Base-by-base conservation (phyloP, 2,329 filamentous ascomycete genomes). In the Emergomyces pasteurianus region DNA sequence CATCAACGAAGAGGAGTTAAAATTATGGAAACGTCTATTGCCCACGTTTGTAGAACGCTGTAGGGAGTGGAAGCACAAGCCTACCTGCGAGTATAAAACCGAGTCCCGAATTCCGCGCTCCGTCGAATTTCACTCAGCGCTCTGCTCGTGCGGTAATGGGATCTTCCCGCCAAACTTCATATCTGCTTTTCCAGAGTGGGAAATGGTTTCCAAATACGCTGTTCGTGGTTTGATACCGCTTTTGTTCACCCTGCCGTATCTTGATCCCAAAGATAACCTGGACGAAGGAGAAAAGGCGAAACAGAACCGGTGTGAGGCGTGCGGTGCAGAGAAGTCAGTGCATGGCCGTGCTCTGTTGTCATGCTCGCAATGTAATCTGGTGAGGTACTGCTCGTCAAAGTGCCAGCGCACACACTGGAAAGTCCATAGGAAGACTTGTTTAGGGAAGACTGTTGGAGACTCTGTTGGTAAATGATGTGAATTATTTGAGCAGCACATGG, bases 371-470 rank as follows among this genome's bases (percentile, higher is more conserved):
- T 84, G 82, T 61, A 67, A 70, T 63, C 68, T 67, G 56, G 78
- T 69, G 14, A 74, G 68, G 63, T 85, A 84, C 59, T 85, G 82
- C 68, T 80, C 77, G 2, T 61, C 60, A 0, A 75, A 78, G 56
- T 85, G 82, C 59, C 82, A 84, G 74, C 78, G 75, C 68, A 74
- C 71, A 64, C 78, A 83, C 61, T 84, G 81, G 81, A 79, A 76
- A 65, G 77, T 72, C 66, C 81, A 85, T 66, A 73, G 71, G 64
- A 55, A 62, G 38, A 42, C 62, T 12, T 74, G 72, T 58, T 21
- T 43, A 16, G 38, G 26, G 26, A 57, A 28, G 40, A 23, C 21
- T 26, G 12, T 10, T 42, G 53, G 36, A 18, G 21, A 26, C 5
- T 0, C n/a, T 21, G 2, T 52, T 34, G 28, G 5, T 52, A 52